phyloP scores from a whole-genome alignment of 352 stramenopile species.

The Phytophthora quininea region DNA sequence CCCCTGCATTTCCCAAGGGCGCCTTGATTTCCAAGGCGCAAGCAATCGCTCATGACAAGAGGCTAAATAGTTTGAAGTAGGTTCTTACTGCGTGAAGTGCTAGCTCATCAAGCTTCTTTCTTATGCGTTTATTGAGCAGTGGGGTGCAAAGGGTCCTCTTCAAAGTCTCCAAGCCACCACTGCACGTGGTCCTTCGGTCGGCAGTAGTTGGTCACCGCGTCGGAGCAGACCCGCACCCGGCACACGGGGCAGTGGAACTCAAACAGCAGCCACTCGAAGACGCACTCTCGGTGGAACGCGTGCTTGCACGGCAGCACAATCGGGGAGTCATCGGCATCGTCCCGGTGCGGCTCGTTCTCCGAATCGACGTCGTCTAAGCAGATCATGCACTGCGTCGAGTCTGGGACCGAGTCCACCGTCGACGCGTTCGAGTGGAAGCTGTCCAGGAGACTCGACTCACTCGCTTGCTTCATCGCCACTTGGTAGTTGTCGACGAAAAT shows the following conservation, averaged over 20 bases:
- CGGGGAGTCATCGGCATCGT: slow-evolving; percentile 15
- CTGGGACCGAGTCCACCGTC: slow-evolving; percentile 41
- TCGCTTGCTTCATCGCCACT: slow-evolving; percentile 19
- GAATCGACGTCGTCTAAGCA: slow-evolving; percentile 56
- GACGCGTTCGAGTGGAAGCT: slow-evolving; percentile 47
- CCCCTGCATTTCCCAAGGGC: slow-evolving; percentile 17
- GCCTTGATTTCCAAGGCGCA: slow-evolving; percentile 16
- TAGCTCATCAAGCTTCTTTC: background rate
- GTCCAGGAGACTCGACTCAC: slow-evolving; percentile 23
- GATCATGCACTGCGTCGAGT: slow-evolving; percentile 49
- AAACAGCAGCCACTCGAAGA: slow-evolving; percentile 80
- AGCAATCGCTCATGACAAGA: background rate
- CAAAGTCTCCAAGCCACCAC: slow-evolving; percentile 76
- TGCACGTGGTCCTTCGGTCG: slow-evolving; percentile 58
- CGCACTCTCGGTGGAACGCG: slow-evolving; percentile 72
- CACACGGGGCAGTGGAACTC: slow-evolving; percentile 77
- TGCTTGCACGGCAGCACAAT: slow-evolving; percentile 68
- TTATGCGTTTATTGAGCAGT: slow-evolving; percentile 7
- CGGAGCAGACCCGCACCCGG: slow-evolving; percentile 52
- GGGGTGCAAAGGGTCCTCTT: slow-evolving; percentile 49
- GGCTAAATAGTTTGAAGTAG: background rate
- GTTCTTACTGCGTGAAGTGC: background rate
- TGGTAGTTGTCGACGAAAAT: slow-evolving; percentile 74
- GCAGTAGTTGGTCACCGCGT: slow-evolving; percentile 68
- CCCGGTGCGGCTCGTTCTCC: slow-evolving; percentile 28